phyloP scores from a whole-genome alignment of 2,329 filamentous ascomycete species.

The Aspergillus caelatus region DNA sequence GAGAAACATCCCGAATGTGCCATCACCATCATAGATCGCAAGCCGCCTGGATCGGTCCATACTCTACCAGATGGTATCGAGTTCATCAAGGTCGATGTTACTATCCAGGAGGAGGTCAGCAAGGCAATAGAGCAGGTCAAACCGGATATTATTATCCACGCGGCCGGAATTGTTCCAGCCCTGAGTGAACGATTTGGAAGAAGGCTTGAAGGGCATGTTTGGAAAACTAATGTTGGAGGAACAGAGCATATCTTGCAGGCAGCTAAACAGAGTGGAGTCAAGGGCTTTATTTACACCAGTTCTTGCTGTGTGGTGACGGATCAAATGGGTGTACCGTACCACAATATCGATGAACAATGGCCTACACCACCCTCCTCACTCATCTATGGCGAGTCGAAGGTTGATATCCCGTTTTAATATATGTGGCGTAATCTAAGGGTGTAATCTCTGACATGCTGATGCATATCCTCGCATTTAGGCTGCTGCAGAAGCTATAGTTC shows the following conservation, averaged over 20 bases:
- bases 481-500: constrained; percentile 45
- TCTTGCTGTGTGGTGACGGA: constrained; percentile 59
- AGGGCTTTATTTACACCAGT: constrained; percentile 59
- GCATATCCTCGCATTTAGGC: constrained; percentile 32
- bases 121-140: constrained; percentile 41
- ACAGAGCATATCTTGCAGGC: constrained; percentile 57
- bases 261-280: constrained; percentile 47
- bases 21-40: constrained; percentile 42
- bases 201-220: constrained; percentile 44
- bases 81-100: constrained; percentile 40
- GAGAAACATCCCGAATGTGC: constrained; percentile 39
- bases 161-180: constrained; percentile 52
- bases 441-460: constrained; percentile 18
- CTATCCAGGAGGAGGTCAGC: constrained; percentile 28
- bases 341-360: constrained; percentile 45
- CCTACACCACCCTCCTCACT: constrained; percentile 40
- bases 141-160: constrained; percentile 58
- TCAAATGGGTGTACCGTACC: constrained; percentile 43
- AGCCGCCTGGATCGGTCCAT: constrained; percentile 33
- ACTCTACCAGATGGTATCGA: constrained; percentile 25
- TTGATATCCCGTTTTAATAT: constrained; percentile 15
- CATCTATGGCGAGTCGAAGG: constrained; percentile 51
- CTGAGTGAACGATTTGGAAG: constrained; percentile 41
- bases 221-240: constrained; percentile 57
- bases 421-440: background rate